Base-by-base conservation (phyloP, 106 monocot genomes). In the Chionographis japonica region DNA sequence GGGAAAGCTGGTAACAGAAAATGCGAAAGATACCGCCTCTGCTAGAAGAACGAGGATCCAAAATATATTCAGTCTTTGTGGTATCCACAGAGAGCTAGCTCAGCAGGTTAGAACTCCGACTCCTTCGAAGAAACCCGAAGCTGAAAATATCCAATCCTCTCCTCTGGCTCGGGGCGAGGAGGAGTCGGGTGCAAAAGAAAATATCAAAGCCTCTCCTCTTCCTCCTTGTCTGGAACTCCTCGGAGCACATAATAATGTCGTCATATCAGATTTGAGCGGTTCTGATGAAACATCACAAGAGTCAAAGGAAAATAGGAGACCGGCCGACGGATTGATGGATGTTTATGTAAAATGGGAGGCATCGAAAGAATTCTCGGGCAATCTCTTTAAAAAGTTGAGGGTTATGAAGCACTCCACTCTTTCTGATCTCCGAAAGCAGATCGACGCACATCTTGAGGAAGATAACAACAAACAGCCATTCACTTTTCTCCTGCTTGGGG, bases 51-150 rank as follows among this genome's bases (percentile, higher is more conserved):
- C 84, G 2, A 76, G 97, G 62, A 98, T 98, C 57, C 89, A 93
- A 54, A 98, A 93, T 70, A 98, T 98, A 18, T 92, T 93, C 65
- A 86, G 89, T 72, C 85, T 98, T 35, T 98, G 97, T 37, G 97
- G 97, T 2, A 98, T 87, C 79, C 59, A 93, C 42, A 84, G 97
- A 50, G 92, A 98, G 75, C 53, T 90, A 55, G 74, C 82, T 46
- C 83, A 89, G 4, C 86, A 92, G 36, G 80, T 74, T 12, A 71
- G 59, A 20, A 40, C 18, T 56, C 42, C 53, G 15, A 64, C 84
- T 40, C 77, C 89, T 17, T 20, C 69, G 10, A 80, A 79, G 66
- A 75, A 72, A 16, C 35, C 50, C n/a, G 73, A 83, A 54, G 73
- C 74, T 67, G 64, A 54, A 72, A 78, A 60, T 17, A 58, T 43